These are phyloP conservation scores for Neurospora hispaniola DNA, from an alignment of 495 filamentous ascomycete genomes.

Conservation along the genomic window DNA sequence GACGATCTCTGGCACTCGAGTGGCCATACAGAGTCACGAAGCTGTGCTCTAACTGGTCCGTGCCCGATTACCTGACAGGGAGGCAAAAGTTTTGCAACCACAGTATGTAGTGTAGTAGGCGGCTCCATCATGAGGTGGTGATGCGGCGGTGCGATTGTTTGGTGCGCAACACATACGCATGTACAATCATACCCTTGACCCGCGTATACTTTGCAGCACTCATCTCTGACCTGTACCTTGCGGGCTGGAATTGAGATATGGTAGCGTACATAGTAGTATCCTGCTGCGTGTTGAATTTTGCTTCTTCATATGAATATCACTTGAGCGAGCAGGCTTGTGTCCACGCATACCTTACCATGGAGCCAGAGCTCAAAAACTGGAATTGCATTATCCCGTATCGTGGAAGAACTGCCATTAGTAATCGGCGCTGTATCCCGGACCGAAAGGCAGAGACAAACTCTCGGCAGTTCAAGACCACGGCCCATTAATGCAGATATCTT, in stretches of 20 bases:
- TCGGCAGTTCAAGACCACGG: slow-evolving; percentile 23
- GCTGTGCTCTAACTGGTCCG: too few species aligned
- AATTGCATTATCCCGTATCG: neutral
- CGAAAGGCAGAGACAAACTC: neutral
- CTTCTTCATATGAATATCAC: neutral
- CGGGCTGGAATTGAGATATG: neutral
- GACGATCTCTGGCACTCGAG: too few species aligned
- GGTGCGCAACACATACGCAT: neutral
- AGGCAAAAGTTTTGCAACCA: too few species aligned
- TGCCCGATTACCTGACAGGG: too few species aligned
- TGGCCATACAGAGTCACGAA: too few species aligned
- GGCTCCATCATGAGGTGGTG: neutral
- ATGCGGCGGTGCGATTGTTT: neutral
- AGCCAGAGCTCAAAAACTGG: neutral
- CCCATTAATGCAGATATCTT: slow-evolving; percentile 27
- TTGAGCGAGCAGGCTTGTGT: neutral
- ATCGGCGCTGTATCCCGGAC: neutral
- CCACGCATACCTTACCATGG: neutral
- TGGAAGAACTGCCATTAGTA: neutral
- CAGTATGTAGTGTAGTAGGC: neutral
- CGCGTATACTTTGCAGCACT: neutral
- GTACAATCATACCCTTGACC: neutral
- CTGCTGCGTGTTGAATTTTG: neutral
- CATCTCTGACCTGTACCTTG: neutral
- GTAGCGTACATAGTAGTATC: neutral